Conservation (phyloP, 495 filamentous ascomycete species). For the Entonaema liquescens region DNA sequence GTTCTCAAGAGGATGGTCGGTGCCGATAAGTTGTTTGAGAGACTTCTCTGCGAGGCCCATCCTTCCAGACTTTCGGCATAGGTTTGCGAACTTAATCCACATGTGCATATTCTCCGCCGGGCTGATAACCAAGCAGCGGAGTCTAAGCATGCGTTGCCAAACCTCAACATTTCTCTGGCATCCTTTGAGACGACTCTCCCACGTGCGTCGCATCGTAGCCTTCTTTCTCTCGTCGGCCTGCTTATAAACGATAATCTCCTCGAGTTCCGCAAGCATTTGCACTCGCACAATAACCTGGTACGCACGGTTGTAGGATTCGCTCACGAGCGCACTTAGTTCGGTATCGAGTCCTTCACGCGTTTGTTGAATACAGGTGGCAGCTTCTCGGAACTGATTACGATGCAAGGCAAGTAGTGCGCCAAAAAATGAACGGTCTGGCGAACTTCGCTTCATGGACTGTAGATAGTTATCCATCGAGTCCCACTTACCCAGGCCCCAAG, state of each 20-base stretch:
- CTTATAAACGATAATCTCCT: conserved; percentile 98
- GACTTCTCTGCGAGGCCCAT: conserved; percentile 97
- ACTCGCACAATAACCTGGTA: conserved; percentile 96
- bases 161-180: conserved; percentile 98
- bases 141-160: conserved; percentile 97
- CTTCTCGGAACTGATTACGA: conserved; percentile 92
- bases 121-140: conserved; percentile 87
- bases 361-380: conserved; percentile 83
- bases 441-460: conserved; percentile 88
- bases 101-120: conserved; percentile 95
- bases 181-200: conserved; percentile 92
- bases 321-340: conserved; percentile 91
- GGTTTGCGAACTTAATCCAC: conserved; percentile 98
- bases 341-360: conserved; percentile 93
- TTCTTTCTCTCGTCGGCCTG: conserved; percentile 88
- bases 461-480: conserved; percentile 97
- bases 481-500: conserved; percentile 98
- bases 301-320: conserved; percentile 95
- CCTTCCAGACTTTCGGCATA: conserved; percentile 93
- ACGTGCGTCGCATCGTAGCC: conserved; percentile 88
- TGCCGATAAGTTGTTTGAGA: conserved; percentile 73
- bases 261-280: conserved; percentile 97
- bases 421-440: conserved; percentile 96
- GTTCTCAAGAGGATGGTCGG: conserved; percentile 69
- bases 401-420: conserved; percentile 93